phyloP scores from a whole-genome alignment of 2,329 filamentous ascomycete genomes.

The Clarireedia sp. region DNA sequence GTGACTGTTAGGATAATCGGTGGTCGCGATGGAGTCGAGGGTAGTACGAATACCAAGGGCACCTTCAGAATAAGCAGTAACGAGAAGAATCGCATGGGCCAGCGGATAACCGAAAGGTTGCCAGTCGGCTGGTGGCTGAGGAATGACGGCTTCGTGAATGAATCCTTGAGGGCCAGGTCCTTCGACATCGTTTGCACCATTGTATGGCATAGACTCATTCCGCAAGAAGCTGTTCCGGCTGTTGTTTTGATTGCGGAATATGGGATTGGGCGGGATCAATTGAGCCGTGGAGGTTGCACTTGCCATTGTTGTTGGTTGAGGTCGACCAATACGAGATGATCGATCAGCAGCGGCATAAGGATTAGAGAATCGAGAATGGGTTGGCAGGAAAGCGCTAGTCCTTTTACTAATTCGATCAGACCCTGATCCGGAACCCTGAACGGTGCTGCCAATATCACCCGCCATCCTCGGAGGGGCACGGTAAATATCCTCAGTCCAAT shows the following conservation, averaged over 20 bases:
- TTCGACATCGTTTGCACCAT: conserved; percentile 49
- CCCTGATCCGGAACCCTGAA: conserved; percentile 51
- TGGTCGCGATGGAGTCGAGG: conserved; percentile 91
- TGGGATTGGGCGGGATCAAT: conserved; percentile 59
- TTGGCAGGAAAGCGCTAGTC: conserved; percentile 76
- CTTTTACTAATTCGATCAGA: conserved; percentile 72
- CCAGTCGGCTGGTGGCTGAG: conserved; percentile 93
- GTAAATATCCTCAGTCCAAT: conserved; percentile 97
- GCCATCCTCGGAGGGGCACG: conserved; percentile 75
- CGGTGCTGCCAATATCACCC: conserved; percentile 62
- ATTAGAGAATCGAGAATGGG: conserved; percentile 88
- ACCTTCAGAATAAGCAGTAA: conserved; percentile 96
- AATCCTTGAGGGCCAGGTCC: conserved; percentile 83
- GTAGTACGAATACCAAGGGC: conserved; percentile 88
- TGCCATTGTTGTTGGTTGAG: conserved; percentile 82
- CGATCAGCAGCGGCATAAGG: conserved; percentile 69
- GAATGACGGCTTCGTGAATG: conserved; percentile 91
- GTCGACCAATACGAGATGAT: conserved; percentile 37
- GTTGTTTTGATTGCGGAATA: conserved; percentile 62
- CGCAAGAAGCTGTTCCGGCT: conserved; percentile 59
- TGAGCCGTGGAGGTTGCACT: conserved; percentile 71
- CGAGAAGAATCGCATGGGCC: conserved; percentile 86
- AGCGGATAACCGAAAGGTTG: conserved; percentile 94
- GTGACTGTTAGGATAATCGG: conserved; percentile 98
- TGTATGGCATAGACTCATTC: conserved; percentile 45